These are phyloP conservation scores for Deuterostichococcus epilithicus DNA, from an alignment of 139 green algal species.

Conservation along the genomic window DNA sequence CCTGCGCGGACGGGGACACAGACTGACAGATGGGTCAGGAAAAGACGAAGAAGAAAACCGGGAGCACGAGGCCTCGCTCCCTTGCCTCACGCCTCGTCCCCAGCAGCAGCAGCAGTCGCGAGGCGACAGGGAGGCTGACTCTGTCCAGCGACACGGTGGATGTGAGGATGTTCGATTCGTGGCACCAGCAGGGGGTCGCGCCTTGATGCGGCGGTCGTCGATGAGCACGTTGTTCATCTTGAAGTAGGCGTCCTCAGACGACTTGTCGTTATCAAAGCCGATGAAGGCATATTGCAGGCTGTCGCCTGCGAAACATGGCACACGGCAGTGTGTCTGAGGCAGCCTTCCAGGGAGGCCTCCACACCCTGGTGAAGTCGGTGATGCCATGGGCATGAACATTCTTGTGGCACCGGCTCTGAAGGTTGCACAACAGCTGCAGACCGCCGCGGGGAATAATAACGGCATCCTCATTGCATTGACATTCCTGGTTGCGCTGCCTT, in stretches of 20 bases:
- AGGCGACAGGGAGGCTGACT: neutral
- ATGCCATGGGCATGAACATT: no score
- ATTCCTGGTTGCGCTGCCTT: no score
- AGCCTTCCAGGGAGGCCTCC: no score
- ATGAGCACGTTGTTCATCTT: constrained; percentile 99
- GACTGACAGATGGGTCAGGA: neutral
- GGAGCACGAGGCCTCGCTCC: neutral
- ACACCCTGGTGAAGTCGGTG: no score
- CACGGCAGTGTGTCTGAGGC: no score
- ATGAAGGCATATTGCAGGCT: constrained; percentile 95
- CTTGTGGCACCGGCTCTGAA: no score
- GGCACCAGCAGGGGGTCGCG: neutral
- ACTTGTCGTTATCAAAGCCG: constrained; percentile 75
- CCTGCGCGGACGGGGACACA: constrained; percentile 28
- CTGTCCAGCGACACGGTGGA: neutral
- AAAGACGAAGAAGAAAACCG: no score
- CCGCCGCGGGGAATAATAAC: no score
- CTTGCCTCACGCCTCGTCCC: neutral
- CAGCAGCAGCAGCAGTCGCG: constrained; percentile 1
- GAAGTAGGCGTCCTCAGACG: constrained; percentile 91
- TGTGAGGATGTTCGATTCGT: neutral
- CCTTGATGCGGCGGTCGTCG: constrained; percentile 88
- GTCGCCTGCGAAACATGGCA: constrained; percentile 68
- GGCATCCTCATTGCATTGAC: no score
- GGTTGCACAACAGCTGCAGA: no score